Conservation (phyloP, 352 stramenopile species). For the Plasmopara muralis region DNA sequence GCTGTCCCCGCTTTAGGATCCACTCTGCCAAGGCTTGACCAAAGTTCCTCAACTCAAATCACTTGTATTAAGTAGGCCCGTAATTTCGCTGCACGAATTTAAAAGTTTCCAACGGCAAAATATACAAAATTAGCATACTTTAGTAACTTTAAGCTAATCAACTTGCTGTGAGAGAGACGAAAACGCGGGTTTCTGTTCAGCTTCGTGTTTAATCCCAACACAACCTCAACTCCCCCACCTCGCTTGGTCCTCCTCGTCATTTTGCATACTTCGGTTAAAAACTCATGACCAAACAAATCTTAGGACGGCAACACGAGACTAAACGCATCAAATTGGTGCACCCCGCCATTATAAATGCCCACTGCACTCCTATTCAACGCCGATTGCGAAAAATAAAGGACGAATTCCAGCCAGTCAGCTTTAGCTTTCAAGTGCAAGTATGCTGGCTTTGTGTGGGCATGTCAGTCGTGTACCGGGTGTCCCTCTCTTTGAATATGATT, state of each 20-base stretch:
- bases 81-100: conserved; percentile 1
- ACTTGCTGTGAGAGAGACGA: background rate
- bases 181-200: conserved; percentile 25
- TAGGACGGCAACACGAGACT: conserved; percentile 17
- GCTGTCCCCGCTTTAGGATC: conserved; percentile 11
- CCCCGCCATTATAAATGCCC: conserved; percentile 4
- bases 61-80: background rate
- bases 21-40: conserved; percentile 1
- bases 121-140: background rate
- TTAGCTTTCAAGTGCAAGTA: conserved; percentile 38
- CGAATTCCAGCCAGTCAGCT: conserved; percentile 42
- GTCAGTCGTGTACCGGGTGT: conserved; percentile 53
- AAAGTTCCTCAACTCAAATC: conserved; percentile 19
- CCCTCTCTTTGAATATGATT: conserved; percentile 26
- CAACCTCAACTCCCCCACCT: conserved; percentile 21
- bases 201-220: conserved; percentile 19
- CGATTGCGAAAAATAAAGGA: conserved; percentile 59
- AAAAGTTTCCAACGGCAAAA: background rate
- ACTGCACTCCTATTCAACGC: conserved; percentile 27
- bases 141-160: background rate
- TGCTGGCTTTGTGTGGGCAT: conserved; percentile 48
- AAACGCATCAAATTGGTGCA: conserved; percentile 30
- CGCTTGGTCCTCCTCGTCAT: conserved; percentile 20
- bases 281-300: conserved; percentile 22
- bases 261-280: conserved; percentile 16